Conservation (phyloP, 2,329 filamentous ascomycete genomes). For the Moelleriella libera region DNA sequence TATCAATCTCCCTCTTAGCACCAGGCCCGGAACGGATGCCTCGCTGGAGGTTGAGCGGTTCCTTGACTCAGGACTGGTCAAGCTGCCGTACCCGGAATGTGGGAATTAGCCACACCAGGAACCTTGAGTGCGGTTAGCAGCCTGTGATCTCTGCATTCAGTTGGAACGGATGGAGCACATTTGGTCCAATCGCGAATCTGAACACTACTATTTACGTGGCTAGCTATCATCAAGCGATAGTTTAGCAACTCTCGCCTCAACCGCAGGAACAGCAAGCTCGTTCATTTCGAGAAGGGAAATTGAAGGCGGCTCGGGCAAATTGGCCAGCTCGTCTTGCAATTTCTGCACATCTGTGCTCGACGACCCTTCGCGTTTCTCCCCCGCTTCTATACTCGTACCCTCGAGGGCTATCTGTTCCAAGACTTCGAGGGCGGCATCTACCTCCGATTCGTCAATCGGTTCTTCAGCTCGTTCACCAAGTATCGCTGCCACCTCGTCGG, state of each 20-base stretch:
- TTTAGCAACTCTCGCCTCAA: constrained; percentile 1
- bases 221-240: background rate
- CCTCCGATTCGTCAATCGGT: constrained; percentile 61
- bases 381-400: constrained; percentile 14
- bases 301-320: background rate
- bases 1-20: no score
- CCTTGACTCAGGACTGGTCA: no score
- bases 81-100: no score
- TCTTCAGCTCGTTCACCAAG: constrained; percentile 47
- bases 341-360: background rate
- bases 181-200: no score
- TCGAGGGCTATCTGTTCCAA: constrained; percentile 50
- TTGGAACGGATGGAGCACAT: no score
- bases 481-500: constrained; percentile 69
- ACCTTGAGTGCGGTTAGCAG: no score
- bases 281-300: background rate
- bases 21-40: no score
- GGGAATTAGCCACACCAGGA: no score
- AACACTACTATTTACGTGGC: background rate
- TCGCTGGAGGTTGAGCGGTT: no score
- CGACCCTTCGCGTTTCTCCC: constrained; percentile 24
- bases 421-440: constrained; percentile 75
- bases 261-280: background rate
- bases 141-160: no score
- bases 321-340: background rate